Evolutionary conservation across 371 early-diverging fungal species (phyloP).

Genomic region (Circinella umbellata): DNA sequence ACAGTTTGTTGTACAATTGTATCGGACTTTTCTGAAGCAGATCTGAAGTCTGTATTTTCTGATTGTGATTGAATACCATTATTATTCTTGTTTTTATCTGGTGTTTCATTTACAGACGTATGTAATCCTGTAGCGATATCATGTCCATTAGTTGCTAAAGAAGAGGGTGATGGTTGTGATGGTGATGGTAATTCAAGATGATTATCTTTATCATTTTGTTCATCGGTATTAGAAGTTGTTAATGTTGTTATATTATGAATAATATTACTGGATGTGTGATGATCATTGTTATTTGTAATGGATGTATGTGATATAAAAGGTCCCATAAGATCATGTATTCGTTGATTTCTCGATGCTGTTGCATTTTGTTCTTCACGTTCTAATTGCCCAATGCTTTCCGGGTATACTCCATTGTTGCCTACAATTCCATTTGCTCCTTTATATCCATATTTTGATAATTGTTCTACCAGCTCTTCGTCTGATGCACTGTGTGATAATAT

Average conservation of each 20-base stretch:
- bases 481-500: slow-evolving; percentile 74
- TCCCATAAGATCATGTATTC: slow-evolving; percentile 56
- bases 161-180: background rate
- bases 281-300: background rate
- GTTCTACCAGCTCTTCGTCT: slow-evolving; percentile 63
- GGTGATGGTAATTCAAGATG: background rate
- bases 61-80: slow-evolving; percentile 5
- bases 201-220: background rate
- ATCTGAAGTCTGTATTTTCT: slow-evolving; percentile 19
- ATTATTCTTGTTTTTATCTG: too few relatives aligned
- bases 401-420: slow-evolving; percentile 34
- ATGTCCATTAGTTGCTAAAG: background rate
- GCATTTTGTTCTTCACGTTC: slow-evolving; percentile 67
- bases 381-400: slow-evolving; percentile 70
- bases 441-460: slow-evolving; percentile 76
- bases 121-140: background rate
- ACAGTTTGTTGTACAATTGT: slow-evolving; percentile 56
- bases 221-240: background rate
- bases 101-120: too few relatives aligned
- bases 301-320: slow-evolving; percentile 22
- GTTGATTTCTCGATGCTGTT: slow-evolving; percentile 33
- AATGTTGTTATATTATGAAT: background rate
- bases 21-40: slow-evolving; percentile 23
- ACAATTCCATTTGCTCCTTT: slow-evolving; percentile 49
- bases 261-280: background rate